Conservation (phyloP, 352 stramenopile species). For the Aphanomyces astaci region DNA sequence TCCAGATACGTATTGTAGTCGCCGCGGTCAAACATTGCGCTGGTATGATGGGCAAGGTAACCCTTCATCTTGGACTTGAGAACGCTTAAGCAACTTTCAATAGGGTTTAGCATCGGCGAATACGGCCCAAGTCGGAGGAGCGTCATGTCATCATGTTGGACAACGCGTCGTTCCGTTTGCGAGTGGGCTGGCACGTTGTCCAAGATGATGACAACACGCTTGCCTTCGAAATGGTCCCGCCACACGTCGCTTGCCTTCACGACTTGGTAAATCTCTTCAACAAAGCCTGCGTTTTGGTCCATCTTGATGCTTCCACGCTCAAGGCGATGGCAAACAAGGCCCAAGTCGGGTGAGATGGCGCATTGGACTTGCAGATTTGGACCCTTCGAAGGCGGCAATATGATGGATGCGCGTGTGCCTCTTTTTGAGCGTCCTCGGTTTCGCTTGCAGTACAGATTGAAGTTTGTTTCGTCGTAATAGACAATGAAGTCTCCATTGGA, state of each 20-base stretch:
- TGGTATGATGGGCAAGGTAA: background rate
- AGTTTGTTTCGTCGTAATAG: constrained; percentile 25
- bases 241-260: constrained; percentile 10
- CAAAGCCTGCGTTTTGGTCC: constrained; percentile 24
- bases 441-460: constrained; percentile 25
- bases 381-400: constrained; percentile 13
- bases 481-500: constrained; percentile 16
- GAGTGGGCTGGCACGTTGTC: constrained; percentile 25
- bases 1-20: background rate
- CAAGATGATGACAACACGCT: constrained; percentile 27
- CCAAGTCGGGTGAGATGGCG: constrained; percentile 1
- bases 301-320: constrained; percentile 27
- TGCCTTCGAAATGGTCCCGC: background rate
- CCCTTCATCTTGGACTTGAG: background rate
- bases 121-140: constrained; percentile 23
- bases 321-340: constrained; percentile 3
- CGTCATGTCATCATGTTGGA: constrained; percentile 14
- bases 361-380: constrained; percentile 26
- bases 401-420: constrained; percentile 8
- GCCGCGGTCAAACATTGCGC: background rate
- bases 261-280: constrained; percentile 5
- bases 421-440: background rate
- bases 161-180: constrained; percentile 6
- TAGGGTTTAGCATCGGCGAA: constrained; percentile 26
- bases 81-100: constrained; percentile 24